phyloP scores from a whole-genome alignment of 441 rosid species.

The Populus hybrid region DNA sequence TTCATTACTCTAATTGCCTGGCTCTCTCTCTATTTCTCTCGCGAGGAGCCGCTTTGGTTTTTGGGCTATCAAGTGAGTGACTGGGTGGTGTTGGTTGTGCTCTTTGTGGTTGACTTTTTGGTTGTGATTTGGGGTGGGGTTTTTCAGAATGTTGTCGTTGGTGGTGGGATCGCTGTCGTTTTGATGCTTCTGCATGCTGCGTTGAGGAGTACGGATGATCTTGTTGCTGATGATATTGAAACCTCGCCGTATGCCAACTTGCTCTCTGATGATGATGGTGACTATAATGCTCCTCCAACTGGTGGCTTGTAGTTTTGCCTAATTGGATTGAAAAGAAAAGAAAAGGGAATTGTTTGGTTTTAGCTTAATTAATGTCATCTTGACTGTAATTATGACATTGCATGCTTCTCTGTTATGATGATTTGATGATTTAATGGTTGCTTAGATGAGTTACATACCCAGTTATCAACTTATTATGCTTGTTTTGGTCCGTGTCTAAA shows the following conservation, averaged over 20 bases:
- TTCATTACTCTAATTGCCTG: conserved; percentile 48
- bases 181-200: conserved; percentile 53
- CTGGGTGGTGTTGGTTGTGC: conserved; percentile 39
- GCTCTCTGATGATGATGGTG: conserved; percentile 38
- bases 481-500: not conserved
- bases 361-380: not conserved
- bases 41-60: conserved; percentile 48
- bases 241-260: conserved; percentile 55
- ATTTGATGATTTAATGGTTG: not conserved
- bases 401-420: not conserved
- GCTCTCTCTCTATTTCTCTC: conserved; percentile 68
- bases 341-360: not conserved
- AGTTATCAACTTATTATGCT: not conserved
- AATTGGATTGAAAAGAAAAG: conserved; percentile 1
- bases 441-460: not conserved
- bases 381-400: not conserved
- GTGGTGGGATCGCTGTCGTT: conserved; percentile 33
- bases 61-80: conserved; percentile 45
- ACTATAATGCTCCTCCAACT: conserved; percentile 28
- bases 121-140: conserved; percentile 46
- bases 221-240: conserved; percentile 57
- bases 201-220: conserved; percentile 64
- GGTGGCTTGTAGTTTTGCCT: conserved; percentile 45
- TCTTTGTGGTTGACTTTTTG: conserved; percentile 38
- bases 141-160: conserved; percentile 48